A percentile compares a stretch with the other conserved stretches of the same genome.
Conservation (phyloP, 192 early-diverging fungal genomes). For the Thoreauomyces humboldtii region DNA sequence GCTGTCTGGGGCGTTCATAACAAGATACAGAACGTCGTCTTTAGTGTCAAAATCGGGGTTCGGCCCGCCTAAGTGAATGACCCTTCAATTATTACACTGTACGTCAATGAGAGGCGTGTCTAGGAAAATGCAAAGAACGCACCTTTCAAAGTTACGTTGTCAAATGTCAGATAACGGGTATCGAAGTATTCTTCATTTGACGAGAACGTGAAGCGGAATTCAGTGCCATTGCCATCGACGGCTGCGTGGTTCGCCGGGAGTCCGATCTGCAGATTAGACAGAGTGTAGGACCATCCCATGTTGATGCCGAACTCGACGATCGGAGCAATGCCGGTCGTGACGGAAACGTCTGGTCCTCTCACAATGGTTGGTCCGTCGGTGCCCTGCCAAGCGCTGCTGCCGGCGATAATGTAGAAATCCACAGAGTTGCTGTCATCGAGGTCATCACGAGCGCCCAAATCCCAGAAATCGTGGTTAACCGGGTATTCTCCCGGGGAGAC, state of each 20-base stretch:
- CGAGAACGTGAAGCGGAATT: neutral
- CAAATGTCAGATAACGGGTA: neutral
- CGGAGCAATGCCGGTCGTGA: neutral
- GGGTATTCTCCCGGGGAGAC: conserved; percentile 18
- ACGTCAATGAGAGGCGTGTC: neutral
- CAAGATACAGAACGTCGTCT: neutral
- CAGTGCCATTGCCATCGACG: neutral
- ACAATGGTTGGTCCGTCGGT: conserved; percentile 3
- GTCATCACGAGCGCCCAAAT: neutral
- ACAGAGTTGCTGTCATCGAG: too few relatives aligned
- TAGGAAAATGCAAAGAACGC: neutral
- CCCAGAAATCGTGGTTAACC: neutral
- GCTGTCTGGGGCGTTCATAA: neutral
- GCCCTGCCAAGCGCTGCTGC: neutral
- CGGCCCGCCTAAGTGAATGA: neutral
- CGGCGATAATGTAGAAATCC: neutral
- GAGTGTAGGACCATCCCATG: neutral
- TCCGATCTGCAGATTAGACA: neutral
- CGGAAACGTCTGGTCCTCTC: neutral
- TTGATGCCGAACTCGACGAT: neutral
- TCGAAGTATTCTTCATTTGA: neutral
- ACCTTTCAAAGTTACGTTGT: conserved; percentile 18
- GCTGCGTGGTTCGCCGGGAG: neutral
- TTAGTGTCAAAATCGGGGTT: conserved; percentile 9
- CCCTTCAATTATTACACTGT: neutral